phyloP scores from a whole-genome alignment of 208 protist genomes.

The Trichomonas tenax region DNA sequence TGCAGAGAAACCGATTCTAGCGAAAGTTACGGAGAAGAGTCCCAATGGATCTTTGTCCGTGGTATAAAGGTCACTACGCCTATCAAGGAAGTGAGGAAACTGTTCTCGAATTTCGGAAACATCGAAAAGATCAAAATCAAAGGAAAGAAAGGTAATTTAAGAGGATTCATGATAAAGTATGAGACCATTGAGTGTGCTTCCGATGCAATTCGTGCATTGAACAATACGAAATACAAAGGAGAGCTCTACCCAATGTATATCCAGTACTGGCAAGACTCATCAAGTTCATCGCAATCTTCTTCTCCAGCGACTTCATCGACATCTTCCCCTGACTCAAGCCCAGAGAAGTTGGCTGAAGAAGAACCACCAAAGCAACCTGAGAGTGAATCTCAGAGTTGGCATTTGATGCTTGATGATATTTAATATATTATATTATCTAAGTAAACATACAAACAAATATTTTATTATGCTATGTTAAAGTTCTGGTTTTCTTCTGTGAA shows the following conservation, averaged over 20 bases:
- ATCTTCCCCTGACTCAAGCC: neutral
- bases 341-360: neutral
- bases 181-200: neutral
- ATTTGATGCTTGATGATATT: neutral
- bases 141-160: neutral
- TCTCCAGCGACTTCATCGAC: neutral
- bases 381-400: neutral
- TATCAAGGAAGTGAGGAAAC: neutral
- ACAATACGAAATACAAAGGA: neutral
- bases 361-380: neutral
- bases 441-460: too few species aligned
- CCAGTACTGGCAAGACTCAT: neutral
- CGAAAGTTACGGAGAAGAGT: neutral
- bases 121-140: neutral
- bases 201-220: neutral
- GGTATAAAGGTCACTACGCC: neutral
- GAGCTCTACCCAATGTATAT: neutral
- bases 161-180: neutral
- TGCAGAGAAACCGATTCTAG: neutral
- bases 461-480: too few species aligned
- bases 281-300: neutral
- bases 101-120: neutral
- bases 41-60: neutral
- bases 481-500: too few species aligned
- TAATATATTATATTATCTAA: too few species aligned